phyloP scores from a whole-genome alignment of 2,329 filamentous ascomycete genomes.

The Bipolaris sorokiniana region DNA sequence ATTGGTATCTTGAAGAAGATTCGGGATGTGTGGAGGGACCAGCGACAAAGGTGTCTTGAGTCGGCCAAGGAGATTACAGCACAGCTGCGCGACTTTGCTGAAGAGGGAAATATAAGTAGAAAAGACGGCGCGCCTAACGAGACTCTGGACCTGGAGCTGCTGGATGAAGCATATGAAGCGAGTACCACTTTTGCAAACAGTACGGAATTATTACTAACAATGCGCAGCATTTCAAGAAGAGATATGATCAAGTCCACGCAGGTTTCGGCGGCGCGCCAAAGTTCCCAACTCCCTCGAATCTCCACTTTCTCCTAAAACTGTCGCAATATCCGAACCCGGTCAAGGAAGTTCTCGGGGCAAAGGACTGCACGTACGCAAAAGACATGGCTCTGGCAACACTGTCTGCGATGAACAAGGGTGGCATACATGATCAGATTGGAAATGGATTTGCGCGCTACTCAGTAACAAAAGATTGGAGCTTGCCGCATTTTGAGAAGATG shows the following conservation, averaged over 20 bases:
- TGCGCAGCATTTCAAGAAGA: constrained; percentile 31
- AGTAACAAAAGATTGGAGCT: constrained; percentile 87
- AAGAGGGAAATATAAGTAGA: constrained; percentile 74
- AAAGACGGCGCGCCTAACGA: constrained; percentile 61
- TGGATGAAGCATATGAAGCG: constrained; percentile 81
- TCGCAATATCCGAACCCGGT: constrained; percentile 74
- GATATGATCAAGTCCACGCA: constrained; percentile 28
- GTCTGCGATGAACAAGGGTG: constrained; percentile 74
- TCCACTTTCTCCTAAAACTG: constrained; percentile 80
- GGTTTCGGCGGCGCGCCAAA: constrained; percentile 82
- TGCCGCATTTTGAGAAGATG: constrained; percentile 98
- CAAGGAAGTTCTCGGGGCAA: constrained; percentile 82
- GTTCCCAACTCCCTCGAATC: constrained; percentile 85
- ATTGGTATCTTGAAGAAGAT: constrained; percentile 83
- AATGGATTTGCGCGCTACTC: constrained; percentile 85
- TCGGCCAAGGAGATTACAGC: constrained; percentile 82
- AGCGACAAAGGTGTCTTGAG: constrained; percentile 80
- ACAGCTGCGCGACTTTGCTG: constrained; percentile 84
- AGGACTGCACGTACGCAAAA: constrained; percentile 74
- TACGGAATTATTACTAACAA: not conserved
- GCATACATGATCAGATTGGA: constrained; percentile 76
- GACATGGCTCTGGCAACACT: constrained; percentile 83
- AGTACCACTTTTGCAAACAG: not conserved
- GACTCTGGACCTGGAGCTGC: constrained; percentile 82
- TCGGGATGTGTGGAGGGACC: constrained; percentile 74